Percentiles rank a stretch among this genome's conserved stretches.
Conservation (phyloP, 225 moss, liverwort and hornwort genomes). For the Lunularia cruciata region DNA sequence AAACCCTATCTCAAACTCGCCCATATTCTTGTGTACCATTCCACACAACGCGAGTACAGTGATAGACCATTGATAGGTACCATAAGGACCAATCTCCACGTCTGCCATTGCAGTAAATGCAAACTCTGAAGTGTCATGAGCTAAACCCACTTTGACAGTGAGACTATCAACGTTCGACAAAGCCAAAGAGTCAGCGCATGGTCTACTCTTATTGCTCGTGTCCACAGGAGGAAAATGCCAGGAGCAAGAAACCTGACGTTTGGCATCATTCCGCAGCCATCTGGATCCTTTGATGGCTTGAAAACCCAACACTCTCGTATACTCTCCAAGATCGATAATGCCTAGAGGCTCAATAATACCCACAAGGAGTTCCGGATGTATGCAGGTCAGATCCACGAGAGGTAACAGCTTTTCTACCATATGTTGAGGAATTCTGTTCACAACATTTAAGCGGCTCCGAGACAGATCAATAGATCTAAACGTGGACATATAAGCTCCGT, state of each 20-base stretch:
- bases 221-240: constrained; percentile 5
- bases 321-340: not conserved
- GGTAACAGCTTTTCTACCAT: not conserved
- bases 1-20: no score
- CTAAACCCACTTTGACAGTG: not conserved
- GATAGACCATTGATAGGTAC: no score
- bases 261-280: not conserved
- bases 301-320: not conserved
- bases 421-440: not conserved
- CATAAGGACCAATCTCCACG: not conserved
- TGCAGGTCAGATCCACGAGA: not conserved
- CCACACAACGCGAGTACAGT: no score
- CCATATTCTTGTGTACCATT: no score
- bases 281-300: not conserved
- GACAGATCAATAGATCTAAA: not conserved
- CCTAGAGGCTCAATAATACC: not conserved
- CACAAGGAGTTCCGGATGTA: not conserved
- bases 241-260: not conserved
- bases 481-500: not conserved
- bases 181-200: not conserved
- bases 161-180: not conserved
- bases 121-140: not conserved
- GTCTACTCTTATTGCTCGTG: no score
- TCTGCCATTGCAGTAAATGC: not conserved
- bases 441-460: not conserved